Percentiles rank a stretch among this genome's conserved stretches.
These are phyloP conservation scores for Calocybe gangraenosa DNA, from an alignment of 768 basidiomycete genomes.

Conservation along the genomic window DNA sequence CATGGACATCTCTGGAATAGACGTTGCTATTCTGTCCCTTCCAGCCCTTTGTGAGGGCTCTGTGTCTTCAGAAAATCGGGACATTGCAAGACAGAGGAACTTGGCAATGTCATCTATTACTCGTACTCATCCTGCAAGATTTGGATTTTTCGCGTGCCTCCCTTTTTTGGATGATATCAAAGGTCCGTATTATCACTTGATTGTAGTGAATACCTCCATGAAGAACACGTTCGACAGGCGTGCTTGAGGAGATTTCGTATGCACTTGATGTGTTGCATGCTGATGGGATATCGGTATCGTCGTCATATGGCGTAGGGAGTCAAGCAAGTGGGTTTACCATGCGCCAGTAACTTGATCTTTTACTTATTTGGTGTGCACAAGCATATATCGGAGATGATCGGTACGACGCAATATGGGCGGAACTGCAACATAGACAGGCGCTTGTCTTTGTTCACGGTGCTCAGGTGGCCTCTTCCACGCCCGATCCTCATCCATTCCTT, in stretches of 20 bases:
- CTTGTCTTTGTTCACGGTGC: slow-evolving; percentile 73
- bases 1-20: slow-evolving; percentile 58
- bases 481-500: slow-evolving; percentile 57
- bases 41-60: slow-evolving; percentile 47
- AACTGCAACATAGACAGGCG: slow-evolving; percentile 52
- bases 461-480: slow-evolving; percentile 60
- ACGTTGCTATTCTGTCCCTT: slow-evolving; percentile 61
- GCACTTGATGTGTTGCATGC: slow-evolving; percentile 58
- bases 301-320: slow-evolving; percentile 57
- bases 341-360: too few relatives aligned
- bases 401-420: slow-evolving; percentile 69
- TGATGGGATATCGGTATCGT: slow-evolving; percentile 62
- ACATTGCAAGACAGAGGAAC: slow-evolving; percentile 44
- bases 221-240: slow-evolving; percentile 33
- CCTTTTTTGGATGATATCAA: slow-evolving; percentile 60
- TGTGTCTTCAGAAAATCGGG: slow-evolving; percentile 35
- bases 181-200: slow-evolving; percentile 33
- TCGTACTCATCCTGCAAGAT: slow-evolving; percentile 44
- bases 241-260: slow-evolving; percentile 55
- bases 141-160: slow-evolving; percentile 67
- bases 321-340: slow-evolving; percentile 42
- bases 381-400: slow-evolving; percentile 63
- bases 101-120: slow-evolving; percentile 43
- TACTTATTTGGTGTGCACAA: slow-evolving; percentile 22
- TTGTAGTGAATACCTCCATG: not conserved